phyloP scores from a whole-genome alignment of 2,329 filamentous ascomycete species.

The Fusarium sterilihyphosum region DNA sequence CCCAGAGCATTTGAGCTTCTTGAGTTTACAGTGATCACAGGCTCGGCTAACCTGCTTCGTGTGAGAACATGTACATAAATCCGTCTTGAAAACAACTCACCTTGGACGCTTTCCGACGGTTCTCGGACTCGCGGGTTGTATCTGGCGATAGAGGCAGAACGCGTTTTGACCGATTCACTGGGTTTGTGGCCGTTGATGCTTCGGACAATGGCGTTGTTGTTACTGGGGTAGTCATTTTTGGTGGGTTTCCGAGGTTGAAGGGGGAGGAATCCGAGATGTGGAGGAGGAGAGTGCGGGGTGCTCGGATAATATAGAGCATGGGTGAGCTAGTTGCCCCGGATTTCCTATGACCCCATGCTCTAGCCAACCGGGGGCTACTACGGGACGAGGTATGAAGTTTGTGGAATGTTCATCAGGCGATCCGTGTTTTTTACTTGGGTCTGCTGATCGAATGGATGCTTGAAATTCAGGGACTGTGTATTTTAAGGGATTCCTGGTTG shows the following conservation, averaged over 20 bases:
- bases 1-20: slow-evolving; percentile 51
- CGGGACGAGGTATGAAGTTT: background rate
- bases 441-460: too few relatives aligned
- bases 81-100: background rate
- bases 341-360: background rate
- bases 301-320: background rate
- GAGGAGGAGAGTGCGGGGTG: background rate
- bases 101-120: slow-evolving; percentile 31
- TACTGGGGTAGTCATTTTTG: slow-evolving; percentile 13
- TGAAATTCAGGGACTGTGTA: fast-evolving
- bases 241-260: slow-evolving; percentile 25
- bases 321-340: background rate
- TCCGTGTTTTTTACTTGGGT: background rate
- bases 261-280: slow-evolving; percentile 3
- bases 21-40: slow-evolving; percentile 52
- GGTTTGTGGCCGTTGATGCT: slow-evolving; percentile 9
- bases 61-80: slow-evolving; percentile 17
- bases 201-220: slow-evolving; percentile 30
- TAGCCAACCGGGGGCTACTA: background rate
- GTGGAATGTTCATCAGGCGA: background rate
- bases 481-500: fast-evolving
- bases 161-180: slow-evolving; percentile 12
- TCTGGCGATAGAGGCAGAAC: slow-evolving; percentile 15
- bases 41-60: slow-evolving; percentile 42
- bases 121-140: slow-evolving; percentile 16